Base-by-base conservation (phyloP, 1,284 basidiomycete genomes). In the Cryptococcus maquisensis region DNA sequence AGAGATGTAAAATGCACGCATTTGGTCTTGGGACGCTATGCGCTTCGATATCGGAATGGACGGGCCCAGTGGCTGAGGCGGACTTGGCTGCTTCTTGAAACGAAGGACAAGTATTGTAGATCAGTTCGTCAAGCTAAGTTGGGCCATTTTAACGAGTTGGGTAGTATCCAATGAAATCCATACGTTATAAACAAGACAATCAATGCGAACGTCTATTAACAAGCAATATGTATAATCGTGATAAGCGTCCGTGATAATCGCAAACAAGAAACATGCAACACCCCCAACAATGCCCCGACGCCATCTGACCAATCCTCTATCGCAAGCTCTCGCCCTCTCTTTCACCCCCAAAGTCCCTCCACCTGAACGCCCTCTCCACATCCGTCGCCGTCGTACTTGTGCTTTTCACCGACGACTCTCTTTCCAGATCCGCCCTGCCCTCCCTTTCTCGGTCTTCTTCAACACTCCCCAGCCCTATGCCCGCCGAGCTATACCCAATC, bases 361-460 rank as follows among this genome's bases (percentile, higher is more conserved):
- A 40, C 21, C 39, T 21, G 7, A 68, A 52, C 9, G 63, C 64
- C 12, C 49, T 48, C 48, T 70, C 67, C 24, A 66, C 54, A 16
- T 61, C 62, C 1, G 67, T 67, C 12, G 66, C 63, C 6, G 56
- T 63, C 2, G 64, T 67, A 40, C 49, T 56, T n/a, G 49, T 50
- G 10, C 57, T 63, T 35, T 38, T 49, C 0, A 52, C 57, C 4
- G 57, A 61, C 7, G 21, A 61, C 51, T 21, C 49, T 42, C 37
- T 49, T 20, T 23, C 36, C 28, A 32, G 4, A 12, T 16, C 24
- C 36, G 28, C 6, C 28, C 13, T 4, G 26, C 41, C 15, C 32
- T 28, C 7, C 20, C 20, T 10, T 20, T 18, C 43, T 46, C 40
- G 15, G 23, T 32, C 15, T 24, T 41, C 21, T 45, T 38, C 9